Evolutionary conservation across 495 filamentous ascomycete genomes (phyloP), one percentile per base, ranked within the genome.

Genomic region (Penicillium ochrochloron): DNA sequence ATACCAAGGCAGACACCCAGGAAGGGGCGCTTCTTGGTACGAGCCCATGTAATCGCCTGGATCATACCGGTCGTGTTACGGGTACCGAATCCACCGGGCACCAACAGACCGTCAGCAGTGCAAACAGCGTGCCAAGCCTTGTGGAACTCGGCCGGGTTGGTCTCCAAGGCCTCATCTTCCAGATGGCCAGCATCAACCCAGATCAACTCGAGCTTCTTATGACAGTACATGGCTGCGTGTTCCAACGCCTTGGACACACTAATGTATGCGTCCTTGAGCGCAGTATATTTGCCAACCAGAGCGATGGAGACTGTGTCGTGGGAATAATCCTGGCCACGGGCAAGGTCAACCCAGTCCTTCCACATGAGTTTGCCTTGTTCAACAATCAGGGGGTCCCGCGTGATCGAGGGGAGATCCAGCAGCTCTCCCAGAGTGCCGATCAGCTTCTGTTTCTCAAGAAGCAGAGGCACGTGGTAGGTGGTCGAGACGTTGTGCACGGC

Each of bases 1-100:
- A 99, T 91, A 41, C 95, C 95, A 17, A 99, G 86, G 75, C 95
- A 99, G 60, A 99, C 90, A 58, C 95, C 94, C 9, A 98, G 84
- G 78, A 90, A 97, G 25, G 94, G 94, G 5, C 82, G 84, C 44
- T 89, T 88, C 63, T 92, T 88, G 52, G 89, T 88, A 39, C 95
- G 89, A 10, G 94, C 93, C 89, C 90, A 97, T 50, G 87, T 87
- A 34, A 89, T 88, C 2, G 89, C 92, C 58, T 84, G 78, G 64
- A 97, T 89, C 94, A 97, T 99, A 55, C 95, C 95, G 63, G 90
- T 86, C 0, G 87, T 92, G 44, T 91, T 95, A 61, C 95, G 83
- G 44, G 80, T 71, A 14, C 94, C 95, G 71, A 98, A 99, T 3
- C 94, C 95, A 23, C 94, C 95, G 52, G 77, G 78, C 34, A 78